phyloP scores from a whole-genome alignment of 106 monocot genomes.

The Agapanthus africanus region DNA sequence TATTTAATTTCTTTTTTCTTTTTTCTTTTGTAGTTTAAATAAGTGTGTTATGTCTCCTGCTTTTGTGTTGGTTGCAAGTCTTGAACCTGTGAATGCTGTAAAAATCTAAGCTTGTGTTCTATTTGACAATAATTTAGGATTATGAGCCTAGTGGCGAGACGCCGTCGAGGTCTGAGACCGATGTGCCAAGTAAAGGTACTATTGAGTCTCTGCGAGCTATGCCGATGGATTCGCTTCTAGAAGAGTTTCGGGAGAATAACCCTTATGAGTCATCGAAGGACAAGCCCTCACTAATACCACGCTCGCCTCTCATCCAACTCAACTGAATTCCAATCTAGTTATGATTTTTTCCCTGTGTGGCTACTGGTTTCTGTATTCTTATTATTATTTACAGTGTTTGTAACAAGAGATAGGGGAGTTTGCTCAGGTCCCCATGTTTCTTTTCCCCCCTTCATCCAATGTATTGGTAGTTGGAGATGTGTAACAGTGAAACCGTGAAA shows the following conservation, averaged over 20 bases:
- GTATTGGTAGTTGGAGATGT: too few relatives aligned
- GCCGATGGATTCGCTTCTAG: conserved; percentile 63
- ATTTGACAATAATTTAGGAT: conserved; percentile 30
- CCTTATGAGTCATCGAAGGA: conserved; percentile 66
- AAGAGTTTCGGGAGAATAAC: conserved; percentile 87
- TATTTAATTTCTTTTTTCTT: too few relatives aligned
- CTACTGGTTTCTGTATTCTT: not conserved
- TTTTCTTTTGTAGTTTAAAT: too few relatives aligned
- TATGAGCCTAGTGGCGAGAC: conserved; percentile 74
- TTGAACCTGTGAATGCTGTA: too few relatives aligned
- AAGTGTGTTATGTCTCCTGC: too few relatives aligned
- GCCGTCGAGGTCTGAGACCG: conserved; percentile 57
- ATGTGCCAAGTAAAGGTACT: conserved; percentile 57
- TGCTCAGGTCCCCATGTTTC: conserved; percentile 6
- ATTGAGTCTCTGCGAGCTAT: conserved; percentile 75
- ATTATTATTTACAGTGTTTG: conserved; percentile 9
- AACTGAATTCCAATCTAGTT: conserved; percentile 25
- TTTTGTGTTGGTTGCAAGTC: too few relatives aligned
- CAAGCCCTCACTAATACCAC: conserved; percentile 61
- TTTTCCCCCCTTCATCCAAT: too few relatives aligned
- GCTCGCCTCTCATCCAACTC: conserved; percentile 63
- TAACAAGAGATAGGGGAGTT: not conserved
- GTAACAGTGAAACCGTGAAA: too few relatives aligned
- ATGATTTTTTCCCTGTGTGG: not conserved
- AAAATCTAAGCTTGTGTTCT: not conserved